These are phyloP conservation scores for Tetrapisispora pingtungensis DNA, from an alignment of 805 yeast genomes.

Conservation along the genomic window DNA sequence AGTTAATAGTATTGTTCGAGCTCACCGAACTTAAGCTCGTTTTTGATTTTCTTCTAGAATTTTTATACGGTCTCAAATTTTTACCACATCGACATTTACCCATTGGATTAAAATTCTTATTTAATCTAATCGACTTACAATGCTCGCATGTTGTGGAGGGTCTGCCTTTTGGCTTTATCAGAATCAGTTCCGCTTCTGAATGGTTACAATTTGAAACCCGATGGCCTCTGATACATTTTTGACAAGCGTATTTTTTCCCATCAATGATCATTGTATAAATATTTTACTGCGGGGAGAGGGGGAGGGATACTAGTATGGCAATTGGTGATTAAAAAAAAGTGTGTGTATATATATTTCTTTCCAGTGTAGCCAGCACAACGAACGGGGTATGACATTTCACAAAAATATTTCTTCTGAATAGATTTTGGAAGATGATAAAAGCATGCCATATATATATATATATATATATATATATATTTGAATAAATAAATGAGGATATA, in stretches of 20 bases:
- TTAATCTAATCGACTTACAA: constrained; percentile 66
- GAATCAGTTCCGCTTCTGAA: constrained; percentile 78
- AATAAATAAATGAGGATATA: no score
- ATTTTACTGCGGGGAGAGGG: no score
- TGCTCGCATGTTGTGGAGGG: constrained; percentile 88
- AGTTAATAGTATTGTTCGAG: neutral
- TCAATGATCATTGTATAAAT: constrained; percentile 54
- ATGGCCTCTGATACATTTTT: constrained; percentile 92
- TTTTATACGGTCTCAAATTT: neutral
- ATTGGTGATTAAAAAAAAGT: no score
- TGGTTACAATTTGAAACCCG: constrained; percentile 91
- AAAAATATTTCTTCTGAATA: no score
- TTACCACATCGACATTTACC: constrained; percentile 7
- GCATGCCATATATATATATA: no score
- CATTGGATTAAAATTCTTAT: constrained; percentile 46
- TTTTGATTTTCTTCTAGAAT: neutral
- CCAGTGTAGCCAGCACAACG: no score
- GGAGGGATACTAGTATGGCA: no score
- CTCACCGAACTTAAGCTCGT: neutral
- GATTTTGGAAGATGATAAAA: no score
- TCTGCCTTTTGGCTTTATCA: constrained; percentile 94
- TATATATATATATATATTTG: no score
- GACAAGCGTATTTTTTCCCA: constrained; percentile 94
- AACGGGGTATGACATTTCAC: no score
- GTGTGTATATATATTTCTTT: no score